Evolutionary conservation across 768 basidiomycete genomes (phyloP), one percentile per base, ranked within the genome.

Genomic region (Hericium coralloides): DNA sequence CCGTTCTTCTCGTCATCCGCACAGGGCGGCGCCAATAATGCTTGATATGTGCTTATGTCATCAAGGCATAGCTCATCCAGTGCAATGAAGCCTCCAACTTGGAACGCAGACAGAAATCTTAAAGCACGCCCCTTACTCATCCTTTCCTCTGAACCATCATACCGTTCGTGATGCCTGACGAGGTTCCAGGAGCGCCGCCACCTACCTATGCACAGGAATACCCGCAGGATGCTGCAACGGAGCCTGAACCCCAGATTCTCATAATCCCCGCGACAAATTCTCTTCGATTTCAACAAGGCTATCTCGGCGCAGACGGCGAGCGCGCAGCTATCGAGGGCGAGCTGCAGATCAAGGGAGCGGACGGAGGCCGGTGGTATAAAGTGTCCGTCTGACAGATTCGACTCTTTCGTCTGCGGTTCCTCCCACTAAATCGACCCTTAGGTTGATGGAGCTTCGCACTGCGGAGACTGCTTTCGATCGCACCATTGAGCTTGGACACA

Each of bases 251-350:
- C 17, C 87, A 92, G 71, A 77, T 93, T 49, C 74, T 92, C 59
- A 85, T 95, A 58, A 74, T 84, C 12, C 92, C 92, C 0, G 77
- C 82, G 14, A 74, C 79, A 51, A 80, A 87, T 67, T 76, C 83
- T 20, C 74, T 88, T 56, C 80, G 83, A 68, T 95, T 94, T 65
- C 92, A 94, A 72, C 87, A 84, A 64, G 92, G 92, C 12, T 90
- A 80, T 67, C 75, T 94, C 8, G 92, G 92, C 52, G 88, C 85
- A 22, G 89, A 91, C 56, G 88, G 80, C 53, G 91, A 92, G 69
- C 79, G 77, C 58, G 89, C 91, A 14, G 85, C 89, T 9, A 80
- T 94, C 54, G 91, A 92, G 66, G 92, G 92, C 49, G 92, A 93
- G 67, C 76, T 94, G 17, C 92, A 93, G 67, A 74, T 93, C 62